Conservation (phyloP, 345 rosid genomes). For the Rhizophora mangle region DNA sequence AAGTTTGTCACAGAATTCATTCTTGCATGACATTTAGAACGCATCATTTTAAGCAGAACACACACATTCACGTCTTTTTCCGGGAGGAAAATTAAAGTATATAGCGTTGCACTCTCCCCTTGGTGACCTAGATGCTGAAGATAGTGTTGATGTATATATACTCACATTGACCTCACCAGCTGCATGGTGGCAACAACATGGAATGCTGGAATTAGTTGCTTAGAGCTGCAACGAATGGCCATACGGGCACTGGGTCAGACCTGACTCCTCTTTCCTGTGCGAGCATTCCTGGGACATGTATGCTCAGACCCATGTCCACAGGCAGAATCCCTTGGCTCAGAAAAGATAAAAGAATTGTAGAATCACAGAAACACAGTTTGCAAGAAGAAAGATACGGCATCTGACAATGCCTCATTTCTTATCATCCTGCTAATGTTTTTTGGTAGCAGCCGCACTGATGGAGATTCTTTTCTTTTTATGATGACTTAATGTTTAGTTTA, state of each 20-base stretch:
- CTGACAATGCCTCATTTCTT: not conserved
- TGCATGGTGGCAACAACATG: not conserved
- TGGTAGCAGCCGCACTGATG: no score
- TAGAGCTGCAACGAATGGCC: not conserved
- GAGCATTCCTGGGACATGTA: no score
- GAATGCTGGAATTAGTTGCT: not conserved
- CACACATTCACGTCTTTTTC: no score
- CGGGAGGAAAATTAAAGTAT: no score
- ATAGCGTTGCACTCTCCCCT: no score
- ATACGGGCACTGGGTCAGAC: slow-evolving; percentile 25
- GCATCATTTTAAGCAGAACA: no score
- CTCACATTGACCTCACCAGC: not conserved
- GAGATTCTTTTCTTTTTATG: no score
- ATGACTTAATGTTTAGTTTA: no score
- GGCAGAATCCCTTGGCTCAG: slow-evolving; percentile 28
- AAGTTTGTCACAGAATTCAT: no score
- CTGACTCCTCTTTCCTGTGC: not conserved
- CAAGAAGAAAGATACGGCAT: slow-evolving; percentile 28
- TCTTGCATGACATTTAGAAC: no score
- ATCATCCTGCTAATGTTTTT: not conserved
- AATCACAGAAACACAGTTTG: slow-evolving; percentile 20
- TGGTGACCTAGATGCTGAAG: no score
- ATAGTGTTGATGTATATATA: no score
- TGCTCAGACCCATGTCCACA: slow-evolving; percentile 39
- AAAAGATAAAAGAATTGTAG: slow-evolving; percentile 35